These are phyloP conservation scores for Fusarium longipes DNA, from an alignment of 2,329 filamentous ascomycete genomes.

Conservation along the genomic window DNA sequence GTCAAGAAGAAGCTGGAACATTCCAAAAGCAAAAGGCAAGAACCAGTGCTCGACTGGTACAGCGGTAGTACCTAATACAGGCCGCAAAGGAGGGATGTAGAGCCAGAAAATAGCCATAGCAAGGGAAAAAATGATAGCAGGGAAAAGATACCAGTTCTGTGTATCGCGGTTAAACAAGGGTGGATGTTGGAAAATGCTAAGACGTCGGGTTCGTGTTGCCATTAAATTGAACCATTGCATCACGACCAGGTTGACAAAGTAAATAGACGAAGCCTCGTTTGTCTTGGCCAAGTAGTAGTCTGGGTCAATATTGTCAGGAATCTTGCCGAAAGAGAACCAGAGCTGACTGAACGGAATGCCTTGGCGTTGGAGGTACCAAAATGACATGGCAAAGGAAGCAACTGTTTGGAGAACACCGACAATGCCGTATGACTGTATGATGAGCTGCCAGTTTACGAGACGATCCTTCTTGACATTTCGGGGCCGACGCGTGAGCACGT, in stretches of 20 bases:
- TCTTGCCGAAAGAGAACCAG: slow-evolving; percentile 74
- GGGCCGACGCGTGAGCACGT: slow-evolving; percentile 70
- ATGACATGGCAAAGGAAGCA: slow-evolving; percentile 72
- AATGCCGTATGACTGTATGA: slow-evolving; percentile 78
- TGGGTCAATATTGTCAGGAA: slow-evolving; percentile 62
- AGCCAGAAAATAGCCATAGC: slow-evolving; percentile 76
- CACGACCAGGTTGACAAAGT: slow-evolving; percentile 83
- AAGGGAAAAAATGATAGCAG: slow-evolving; percentile 75
- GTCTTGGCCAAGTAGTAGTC: slow-evolving; percentile 66
- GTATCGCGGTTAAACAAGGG: slow-evolving; percentile 73
- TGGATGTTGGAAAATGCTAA: slow-evolving; percentile 78
- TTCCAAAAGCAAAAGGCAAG: slow-evolving; percentile 77
- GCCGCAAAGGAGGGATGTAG: slow-evolving; percentile 74
- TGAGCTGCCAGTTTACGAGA: slow-evolving; percentile 78
- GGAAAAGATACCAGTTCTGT: slow-evolving; percentile 76
- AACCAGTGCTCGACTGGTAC: slow-evolving; percentile 83
- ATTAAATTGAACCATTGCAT: slow-evolving; percentile 86
- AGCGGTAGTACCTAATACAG: slow-evolving; percentile 66
- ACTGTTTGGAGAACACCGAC: slow-evolving; percentile 73
- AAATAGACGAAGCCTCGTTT: slow-evolving; percentile 76
- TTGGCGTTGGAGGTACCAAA: slow-evolving; percentile 71
- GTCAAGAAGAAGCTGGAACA: slow-evolving; percentile 1
- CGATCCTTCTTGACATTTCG: slow-evolving; percentile 75
- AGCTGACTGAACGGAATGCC: slow-evolving; percentile 73
- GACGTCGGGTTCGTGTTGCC: slow-evolving; percentile 71